Evolutionary conservation across 441 rosid species (phyloP).

Genomic region (Brassica hybrid): DNA sequence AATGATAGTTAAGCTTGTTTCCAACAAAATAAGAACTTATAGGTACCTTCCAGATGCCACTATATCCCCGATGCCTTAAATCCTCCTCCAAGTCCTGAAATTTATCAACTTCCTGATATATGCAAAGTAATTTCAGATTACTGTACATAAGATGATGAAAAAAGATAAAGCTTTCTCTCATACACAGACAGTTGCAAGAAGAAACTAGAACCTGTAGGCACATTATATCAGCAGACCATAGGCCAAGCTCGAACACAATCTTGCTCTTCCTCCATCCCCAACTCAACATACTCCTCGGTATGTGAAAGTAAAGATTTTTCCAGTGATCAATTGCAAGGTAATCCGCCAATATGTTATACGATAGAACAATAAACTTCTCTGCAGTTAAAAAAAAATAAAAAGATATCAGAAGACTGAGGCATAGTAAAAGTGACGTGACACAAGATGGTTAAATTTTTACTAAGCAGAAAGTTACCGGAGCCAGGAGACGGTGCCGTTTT

Average conservation of each 20-base stretch:
- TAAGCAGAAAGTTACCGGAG: slow-evolving; percentile 51
- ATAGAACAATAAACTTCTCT: slow-evolving; percentile 76
- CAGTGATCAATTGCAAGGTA: slow-evolving; percentile 83
- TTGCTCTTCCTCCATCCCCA: slow-evolving; percentile 87
- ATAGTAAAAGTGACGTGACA: background rate
- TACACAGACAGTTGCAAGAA: slow-evolving; percentile 2
- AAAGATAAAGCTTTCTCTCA: slow-evolving; percentile 1
- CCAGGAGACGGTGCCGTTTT: slow-evolving; percentile 56
- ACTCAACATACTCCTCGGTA: slow-evolving; percentile 71
- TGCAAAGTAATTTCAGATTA: slow-evolving; percentile 5
- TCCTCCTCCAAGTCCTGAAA: slow-evolving; percentile 79
- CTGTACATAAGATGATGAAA: background rate
- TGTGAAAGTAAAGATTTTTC: slow-evolving; percentile 78
- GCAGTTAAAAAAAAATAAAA: slow-evolving; percentile 34
- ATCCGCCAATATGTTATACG: slow-evolving; percentile 93
- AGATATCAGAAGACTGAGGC: background rate
- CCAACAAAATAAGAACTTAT: background rate
- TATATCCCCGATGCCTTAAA: slow-evolving; percentile 69
- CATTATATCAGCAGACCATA: slow-evolving; percentile 97
- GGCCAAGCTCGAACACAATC: slow-evolving; percentile 79
- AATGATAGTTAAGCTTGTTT: background rate
- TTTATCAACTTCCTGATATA: slow-evolving; percentile 86
- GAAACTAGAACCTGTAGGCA: slow-evolving; percentile 78
- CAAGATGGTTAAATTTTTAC: background rate
- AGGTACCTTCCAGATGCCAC: slow-evolving; percentile 87